Base-by-base conservation (phyloP, 176 grass and related monocot species). In the Musa acuminata region DNA sequence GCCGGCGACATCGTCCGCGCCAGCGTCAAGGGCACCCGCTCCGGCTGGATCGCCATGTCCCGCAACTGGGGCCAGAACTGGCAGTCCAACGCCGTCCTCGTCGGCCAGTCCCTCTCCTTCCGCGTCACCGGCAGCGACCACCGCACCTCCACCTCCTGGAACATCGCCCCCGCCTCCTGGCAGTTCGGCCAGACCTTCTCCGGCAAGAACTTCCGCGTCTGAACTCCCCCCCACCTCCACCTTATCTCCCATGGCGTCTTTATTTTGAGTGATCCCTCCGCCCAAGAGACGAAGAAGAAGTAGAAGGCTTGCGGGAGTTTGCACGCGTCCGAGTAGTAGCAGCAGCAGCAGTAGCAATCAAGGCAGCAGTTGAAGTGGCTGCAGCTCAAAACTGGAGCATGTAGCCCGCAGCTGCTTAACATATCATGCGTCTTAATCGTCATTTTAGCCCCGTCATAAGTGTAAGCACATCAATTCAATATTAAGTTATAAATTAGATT, bases 181-280 rank as follows among this genome's bases (percentile, higher is more conserved):
- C 82, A 82, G 68, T 89, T 89, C 49, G 86, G 86, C 13, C 86
- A 82, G 53, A 85, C 79, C 20, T 89, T 79, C 13, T 17, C 67
- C 10, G 86, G 86, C 75, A 80, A 82, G 55, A 89, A 89, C 74
- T 88, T 88, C 24, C 72, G 79, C 55, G 71, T 82, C 79, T 88
- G 67, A 73, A 68, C 2, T 27, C 26, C 26, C 26, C 0, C 26
- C 26, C 26, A 27, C 62, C 1, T 69, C 79, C 0, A 62, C 58
- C 21, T 43, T 5, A 6, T 43, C 35, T 5, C 35, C 35, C 35
- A 43, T 43, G 35, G 35, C 4, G 35, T 43, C 35, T 43, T 43
- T 43, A 6, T 43, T 43, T 27, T 27, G 1, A 27, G 26, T 27
- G 26, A 27, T 27, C 26, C 35, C 35, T 6, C 35, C 35, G 35